phyloP scores from a whole-genome alignment of 495 filamentous ascomycete genomes.

The Cryomyces minteri region DNA sequence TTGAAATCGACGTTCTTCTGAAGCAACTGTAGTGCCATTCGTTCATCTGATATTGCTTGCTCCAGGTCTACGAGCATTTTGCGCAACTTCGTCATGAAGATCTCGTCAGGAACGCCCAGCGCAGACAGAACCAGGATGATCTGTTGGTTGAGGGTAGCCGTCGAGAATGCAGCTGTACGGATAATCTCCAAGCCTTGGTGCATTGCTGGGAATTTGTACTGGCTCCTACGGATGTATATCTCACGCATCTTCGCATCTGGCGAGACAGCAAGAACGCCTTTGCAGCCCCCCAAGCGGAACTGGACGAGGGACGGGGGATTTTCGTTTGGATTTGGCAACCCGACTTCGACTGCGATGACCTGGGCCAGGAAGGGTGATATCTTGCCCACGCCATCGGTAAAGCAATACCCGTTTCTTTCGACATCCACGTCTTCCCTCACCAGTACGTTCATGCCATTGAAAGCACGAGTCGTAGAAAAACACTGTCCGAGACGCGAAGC shows the following conservation, averaged over 20 bases:
- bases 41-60: constrained; percentile 43
- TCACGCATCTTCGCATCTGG: constrained; percentile 28
- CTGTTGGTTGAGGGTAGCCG: constrained; percentile 73
- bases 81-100: constrained; percentile 49
- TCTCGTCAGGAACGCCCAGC: constrained; percentile 47
- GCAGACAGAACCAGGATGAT: constrained; percentile 68
- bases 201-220: constrained; percentile 66
- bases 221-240: constrained; percentile 61
- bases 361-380: constrained; percentile 63
- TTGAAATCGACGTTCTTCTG: constrained; percentile 70
- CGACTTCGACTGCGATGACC: constrained; percentile 46
- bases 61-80: constrained; percentile 46
- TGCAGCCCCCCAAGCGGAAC: constrained; percentile 80
- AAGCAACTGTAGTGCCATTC: constrained; percentile 44
- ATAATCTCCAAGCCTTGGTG: constrained; percentile 70
- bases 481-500: constrained; percentile 81
- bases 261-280: constrained; percentile 67
- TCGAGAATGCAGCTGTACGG: constrained; percentile 51
- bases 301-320: constrained; percentile 66
- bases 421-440: constrained; percentile 43
- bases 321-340: constrained; percentile 25
- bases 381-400: constrained; percentile 89
- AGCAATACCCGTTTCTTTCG: constrained; percentile 41
- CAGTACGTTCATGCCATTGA: constrained; percentile 27
- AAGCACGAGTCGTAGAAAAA: constrained; percentile 77